Percentiles rank a stretch among this genome's conserved stretches.
phyloP scores from a whole-genome alignment of 805 yeast genomes.

The Cyberlindnera galapagoensis region DNA sequence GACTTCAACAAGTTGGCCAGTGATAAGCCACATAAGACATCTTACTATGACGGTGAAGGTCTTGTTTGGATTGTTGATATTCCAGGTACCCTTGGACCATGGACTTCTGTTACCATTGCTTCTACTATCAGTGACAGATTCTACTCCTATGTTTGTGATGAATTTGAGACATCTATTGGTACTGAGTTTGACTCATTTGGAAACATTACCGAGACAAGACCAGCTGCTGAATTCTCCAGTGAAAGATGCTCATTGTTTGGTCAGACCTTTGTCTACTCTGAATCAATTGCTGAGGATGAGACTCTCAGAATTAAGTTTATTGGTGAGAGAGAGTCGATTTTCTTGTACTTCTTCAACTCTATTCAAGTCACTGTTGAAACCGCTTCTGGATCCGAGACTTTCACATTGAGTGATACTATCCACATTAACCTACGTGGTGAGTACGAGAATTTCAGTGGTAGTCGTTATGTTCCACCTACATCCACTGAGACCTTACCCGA shows the following conservation, averaged over 20 bases:
- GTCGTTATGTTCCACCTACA: no score
- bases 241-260: no score
- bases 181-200: not conserved
- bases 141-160: not conserved
- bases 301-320: not conserved
- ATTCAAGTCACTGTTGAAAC: not conserved
- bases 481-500: no score
- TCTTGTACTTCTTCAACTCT: not conserved
- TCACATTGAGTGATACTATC: not conserved
- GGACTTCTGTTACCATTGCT: not conserved
- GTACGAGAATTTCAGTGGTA: no score
- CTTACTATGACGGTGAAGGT: not conserved
- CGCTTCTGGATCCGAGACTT: not conserved
- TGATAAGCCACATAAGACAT: not conserved
- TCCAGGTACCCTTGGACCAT: not conserved
- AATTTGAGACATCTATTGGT: not conserved
- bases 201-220: not conserved
- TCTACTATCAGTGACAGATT: not conserved
- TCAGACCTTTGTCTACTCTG: not conserved
- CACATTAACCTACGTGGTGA: no score
- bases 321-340: not conserved
- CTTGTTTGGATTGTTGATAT: not conserved
- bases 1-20: not conserved
- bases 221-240: no score
- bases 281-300: slow-evolving; percentile 2